Evolutionary conservation across 164 flowering plant species (phyloP).

Genomic region (Aristolochia contorta): DNA sequence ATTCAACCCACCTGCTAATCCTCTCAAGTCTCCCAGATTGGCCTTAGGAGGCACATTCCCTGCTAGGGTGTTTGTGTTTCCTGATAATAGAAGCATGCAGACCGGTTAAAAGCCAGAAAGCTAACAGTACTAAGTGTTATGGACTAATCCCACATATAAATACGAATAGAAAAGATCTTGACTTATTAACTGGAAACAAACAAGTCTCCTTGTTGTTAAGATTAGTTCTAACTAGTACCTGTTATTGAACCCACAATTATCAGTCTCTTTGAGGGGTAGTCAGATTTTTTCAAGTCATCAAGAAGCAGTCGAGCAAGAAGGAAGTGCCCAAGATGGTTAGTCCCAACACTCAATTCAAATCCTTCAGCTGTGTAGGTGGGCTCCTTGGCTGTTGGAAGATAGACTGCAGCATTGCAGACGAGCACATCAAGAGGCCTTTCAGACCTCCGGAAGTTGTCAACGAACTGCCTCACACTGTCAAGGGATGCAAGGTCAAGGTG

Average conservation of each 20-base stretch:
- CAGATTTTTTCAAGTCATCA: slow-evolving; percentile 73
- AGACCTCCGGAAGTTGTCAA: slow-evolving; percentile 55
- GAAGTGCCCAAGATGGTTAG: slow-evolving; percentile 95
- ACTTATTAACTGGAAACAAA: too few relatives aligned
- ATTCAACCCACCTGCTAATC: slow-evolving; percentile 79
- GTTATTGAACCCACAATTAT: slow-evolving; percentile 96
- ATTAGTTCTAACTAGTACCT: slow-evolving; percentile 29
- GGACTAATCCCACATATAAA: too few relatives aligned
- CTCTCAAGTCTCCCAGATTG: slow-evolving; percentile 92
- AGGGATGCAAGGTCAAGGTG: slow-evolving; percentile 94
- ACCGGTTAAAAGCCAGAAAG: too few relatives aligned
- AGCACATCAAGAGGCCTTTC: slow-evolving; percentile 78
- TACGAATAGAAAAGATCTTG: too few relatives aligned
- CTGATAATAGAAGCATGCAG: slow-evolving; percentile 17
- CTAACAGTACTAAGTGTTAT: too few relatives aligned
- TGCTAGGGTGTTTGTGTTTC: slow-evolving; percentile 95
- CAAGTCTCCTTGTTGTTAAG: too few relatives aligned
- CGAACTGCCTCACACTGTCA: slow-evolving; percentile 96
- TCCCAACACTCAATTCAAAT: slow-evolving; percentile 89
- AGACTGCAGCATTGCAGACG: slow-evolving; percentile 97
- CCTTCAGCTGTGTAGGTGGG: slow-evolving; percentile 91
- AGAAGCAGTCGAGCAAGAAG: slow-evolving; percentile 72
- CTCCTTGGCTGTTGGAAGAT: slow-evolving; percentile 87
- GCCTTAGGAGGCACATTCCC: slow-evolving; percentile 99
- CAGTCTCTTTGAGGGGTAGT: slow-evolving; percentile 78